Base-by-base conservation (phyloP, 148 eudicot species). In the Vaccinium myrtillus region DNA sequence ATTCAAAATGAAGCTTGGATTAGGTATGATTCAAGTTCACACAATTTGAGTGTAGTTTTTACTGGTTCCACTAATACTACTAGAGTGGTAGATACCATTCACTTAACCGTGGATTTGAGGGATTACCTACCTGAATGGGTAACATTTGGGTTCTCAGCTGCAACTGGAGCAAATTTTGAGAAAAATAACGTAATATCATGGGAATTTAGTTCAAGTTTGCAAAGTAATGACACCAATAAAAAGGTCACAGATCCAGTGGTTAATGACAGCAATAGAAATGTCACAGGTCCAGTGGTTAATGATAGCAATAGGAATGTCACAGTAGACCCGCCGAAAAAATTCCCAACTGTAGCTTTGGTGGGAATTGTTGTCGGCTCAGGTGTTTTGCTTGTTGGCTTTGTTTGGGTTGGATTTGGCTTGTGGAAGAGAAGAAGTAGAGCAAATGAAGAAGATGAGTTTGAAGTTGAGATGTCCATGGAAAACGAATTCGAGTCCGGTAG, bases 401-500 rank as follows among this genome's bases (percentile, higher is more conserved):
- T 8, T 15, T 75, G 80, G 59, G 19, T 85, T 61, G 61, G 56
- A 2, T 73, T 83, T 11, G 59, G 48, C 51, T 63, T 73, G 16
- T 80, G 84, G 77, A 73, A 70, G 53, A 27, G 30, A 27, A 78
- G 51, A 18, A 80, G 80, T 18, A 25, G 32, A 65, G 71, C 54
- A 51, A 51, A 51, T 8, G 67, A 59, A 19, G 25, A 21, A n/a
- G 67, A 10, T 0, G 49, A 7, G 67, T 6, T 18, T 27, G 6
- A 9, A 51, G 8, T 78, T 85, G 71, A 58, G 19, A 8, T 50
- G 19, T 9, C 85, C 74, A 79, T 87, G 79, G 83, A 80, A 5
- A 48, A 80, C 2, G 87, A 90, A 56, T 88, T 89, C n/a, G 85
- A 91, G 79, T 70, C 13, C 48, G 88, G 85, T 0, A 32, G 48